Conservation (phyloP, 129 eudicot species). For the Chrysanthemum makinoi region DNA sequence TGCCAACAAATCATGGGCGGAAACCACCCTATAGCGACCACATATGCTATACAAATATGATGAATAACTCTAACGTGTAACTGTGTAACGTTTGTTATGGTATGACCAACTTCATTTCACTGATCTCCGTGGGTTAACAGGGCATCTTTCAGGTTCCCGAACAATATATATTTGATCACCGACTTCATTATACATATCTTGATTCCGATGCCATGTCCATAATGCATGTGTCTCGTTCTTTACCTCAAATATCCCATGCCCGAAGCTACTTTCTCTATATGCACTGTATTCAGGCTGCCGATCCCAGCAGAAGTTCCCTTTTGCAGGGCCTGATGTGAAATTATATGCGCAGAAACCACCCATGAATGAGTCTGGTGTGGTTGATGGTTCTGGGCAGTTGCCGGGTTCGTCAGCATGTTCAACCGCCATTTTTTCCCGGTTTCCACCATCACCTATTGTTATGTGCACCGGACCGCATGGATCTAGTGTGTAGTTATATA, state of each 20-base stretch:
- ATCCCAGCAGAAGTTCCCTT: slow-evolving; percentile 96
- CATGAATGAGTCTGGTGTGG: slow-evolving; percentile 71
- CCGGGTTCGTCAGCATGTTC: slow-evolving; percentile 84
- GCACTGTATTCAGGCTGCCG: slow-evolving; percentile 94
- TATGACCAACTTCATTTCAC: slow-evolving; percentile 14
- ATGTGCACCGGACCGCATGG: slow-evolving; percentile 85
- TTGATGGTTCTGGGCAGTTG: slow-evolving; percentile 83
- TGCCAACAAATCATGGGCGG: slow-evolving; percentile 3
- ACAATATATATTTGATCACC: slow-evolving; percentile 83
- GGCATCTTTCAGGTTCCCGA: slow-evolving; percentile 75
- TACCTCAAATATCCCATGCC: slow-evolving; percentile 94
- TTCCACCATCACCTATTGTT: slow-evolving; percentile 87
- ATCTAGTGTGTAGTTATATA: slow-evolving; percentile 76
- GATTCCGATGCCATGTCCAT: slow-evolving; percentile 96
- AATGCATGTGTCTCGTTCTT: slow-evolving; percentile 80
- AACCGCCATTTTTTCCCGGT: slow-evolving; percentile 88
- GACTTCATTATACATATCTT: slow-evolving; percentile 56
- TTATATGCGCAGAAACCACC: slow-evolving; percentile 89
- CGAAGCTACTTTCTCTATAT: slow-evolving; percentile 87
- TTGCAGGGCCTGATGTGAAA: slow-evolving; percentile 86
- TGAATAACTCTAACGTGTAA: neutral
- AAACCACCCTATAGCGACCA: neutral
- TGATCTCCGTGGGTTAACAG: slow-evolving; percentile 26
- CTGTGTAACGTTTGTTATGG: neutral
- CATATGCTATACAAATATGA: slow-evolving; percentile 5